Evolutionary conservation across 805 yeast genomes (phyloP), one percentile per base, ranked within the genome.

Genomic region (Saturnispora besseyi): DNA sequence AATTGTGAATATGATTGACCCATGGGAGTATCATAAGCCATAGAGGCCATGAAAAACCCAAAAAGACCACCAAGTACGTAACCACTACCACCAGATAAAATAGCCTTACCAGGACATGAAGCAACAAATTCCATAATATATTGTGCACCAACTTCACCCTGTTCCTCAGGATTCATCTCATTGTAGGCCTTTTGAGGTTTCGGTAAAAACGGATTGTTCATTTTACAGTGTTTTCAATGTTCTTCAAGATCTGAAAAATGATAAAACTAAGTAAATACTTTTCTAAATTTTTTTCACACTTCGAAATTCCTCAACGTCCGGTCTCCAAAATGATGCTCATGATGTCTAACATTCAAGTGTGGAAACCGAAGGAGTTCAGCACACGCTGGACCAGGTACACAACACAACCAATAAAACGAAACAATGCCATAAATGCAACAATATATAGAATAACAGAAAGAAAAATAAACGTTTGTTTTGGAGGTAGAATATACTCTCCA

Each of bases 61-160:
- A 91, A 89, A 52, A 90, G 85, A 53, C 97, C 98, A 69, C 98
- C 98, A 34, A 91, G 78, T 36, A 83, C 90, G 67, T 87, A 91
- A 22, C 98, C 98, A 12, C 95, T 82, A 21, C 83, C 96, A 53
- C 96, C 98, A 29, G 96, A 84, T 74, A 90, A 81, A 24, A 76
- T 82, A 0, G 96, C 79, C 64, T 93, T 91, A 18, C 97, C 98
- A 0, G 97, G 96, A 70, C 99, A 91, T 5, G 96, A 86, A 55
- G 84, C 78, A 89, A 90, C 87, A 67, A 84, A 79, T 47, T 76
- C 80, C 63, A 88, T 79, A 83, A 91, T 85, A 61, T 79, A 81
- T 60, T 73, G 71, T 7, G 97, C 97, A 15, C 96, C 96, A 49
- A 79, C 81, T 58, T 87, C 93, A 2, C 95, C 96, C 68, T 88